Evolutionary conservation across 2,329 filamentous ascomycete genomes (phyloP).

Genomic region (Teratosphaeria viscida): DNA sequence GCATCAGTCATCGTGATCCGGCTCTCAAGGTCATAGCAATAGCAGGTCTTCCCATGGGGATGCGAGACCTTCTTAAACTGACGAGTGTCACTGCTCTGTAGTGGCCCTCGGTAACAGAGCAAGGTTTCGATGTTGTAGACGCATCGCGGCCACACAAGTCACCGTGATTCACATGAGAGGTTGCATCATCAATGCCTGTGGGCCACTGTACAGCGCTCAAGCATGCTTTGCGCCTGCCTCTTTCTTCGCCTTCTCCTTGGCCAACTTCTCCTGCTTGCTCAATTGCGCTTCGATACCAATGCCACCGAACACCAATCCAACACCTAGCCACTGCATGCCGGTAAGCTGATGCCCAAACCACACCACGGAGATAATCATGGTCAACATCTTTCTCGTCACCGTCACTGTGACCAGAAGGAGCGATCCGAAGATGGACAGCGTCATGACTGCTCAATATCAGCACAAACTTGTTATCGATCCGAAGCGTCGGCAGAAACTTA

Average conservation of each 20-base stretch:
- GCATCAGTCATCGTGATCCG: too few species aligned
- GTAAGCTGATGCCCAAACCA: conserved; percentile 85
- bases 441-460: conserved; percentile 32
- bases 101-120: too few species aligned
- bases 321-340: conserved; percentile 87
- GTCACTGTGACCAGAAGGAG: conserved; percentile 91
- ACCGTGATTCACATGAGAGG: too few species aligned
- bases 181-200: too few species aligned
- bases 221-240: neutral
- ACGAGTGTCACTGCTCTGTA: too few species aligned
- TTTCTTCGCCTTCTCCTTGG: conserved; percentile 57
- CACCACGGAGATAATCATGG: conserved; percentile 92
- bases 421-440: conserved; percentile 81
- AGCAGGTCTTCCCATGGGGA: too few species aligned
- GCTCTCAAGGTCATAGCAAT: too few species aligned
- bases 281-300: conserved; percentile 85
- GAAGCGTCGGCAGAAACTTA: conserved; percentile 15
- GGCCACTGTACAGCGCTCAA: neutral
- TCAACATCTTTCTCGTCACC: conserved; percentile 97
- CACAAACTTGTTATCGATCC: neutral
- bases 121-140: too few species aligned
- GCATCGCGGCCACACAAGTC: too few species aligned
- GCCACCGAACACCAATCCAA: conserved; percentile 85
- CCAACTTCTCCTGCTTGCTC: conserved; percentile 69
- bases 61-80: too few species aligned